Percentiles rank a stretch among this genome's conserved stretches.
These are phyloP conservation scores for Lactifluus piperatus DNA, from an alignment of 768 basidiomycete species.

Conservation along the genomic window DNA sequence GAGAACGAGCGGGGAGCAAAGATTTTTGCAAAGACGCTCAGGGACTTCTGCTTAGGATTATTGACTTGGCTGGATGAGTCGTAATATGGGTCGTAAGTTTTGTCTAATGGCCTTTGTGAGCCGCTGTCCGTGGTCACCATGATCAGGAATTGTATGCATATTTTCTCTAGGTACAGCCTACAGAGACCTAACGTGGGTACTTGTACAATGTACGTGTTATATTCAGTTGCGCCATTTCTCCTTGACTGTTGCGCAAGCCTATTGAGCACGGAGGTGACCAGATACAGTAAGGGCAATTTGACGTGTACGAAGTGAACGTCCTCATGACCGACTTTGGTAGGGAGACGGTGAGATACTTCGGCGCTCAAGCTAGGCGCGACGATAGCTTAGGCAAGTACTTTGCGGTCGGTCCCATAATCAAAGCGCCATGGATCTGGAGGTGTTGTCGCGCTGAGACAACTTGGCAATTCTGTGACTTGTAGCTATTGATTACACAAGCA, in stretches of 20 bases:
- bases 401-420: neutral
- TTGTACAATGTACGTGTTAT: no score
- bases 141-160: no score
- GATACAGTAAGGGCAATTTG: no score
- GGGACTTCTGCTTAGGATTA: conserved; percentile 4
- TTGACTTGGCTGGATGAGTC: neutral
- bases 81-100: no score
- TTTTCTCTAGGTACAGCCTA: no score
- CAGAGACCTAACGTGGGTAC: no score
- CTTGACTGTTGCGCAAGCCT: neutral
- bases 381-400: neutral
- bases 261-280: no score
- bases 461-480: neutral
- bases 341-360: neutral
- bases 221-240: neutral
- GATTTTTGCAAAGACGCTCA: conserved; percentile 12
- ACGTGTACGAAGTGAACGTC: neutral
- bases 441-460: neutral
- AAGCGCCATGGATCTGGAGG: neutral
- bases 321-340: neutral
- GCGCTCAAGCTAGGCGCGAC: neutral
- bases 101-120: no score
- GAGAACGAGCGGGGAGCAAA: neutral
- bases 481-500: no score
- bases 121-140: no score